These are phyloP conservation scores for Thermomyces lanuginosus DNA, from an alignment of 2,329 filamentous ascomycete genomes.

Conservation along the genomic window DNA sequence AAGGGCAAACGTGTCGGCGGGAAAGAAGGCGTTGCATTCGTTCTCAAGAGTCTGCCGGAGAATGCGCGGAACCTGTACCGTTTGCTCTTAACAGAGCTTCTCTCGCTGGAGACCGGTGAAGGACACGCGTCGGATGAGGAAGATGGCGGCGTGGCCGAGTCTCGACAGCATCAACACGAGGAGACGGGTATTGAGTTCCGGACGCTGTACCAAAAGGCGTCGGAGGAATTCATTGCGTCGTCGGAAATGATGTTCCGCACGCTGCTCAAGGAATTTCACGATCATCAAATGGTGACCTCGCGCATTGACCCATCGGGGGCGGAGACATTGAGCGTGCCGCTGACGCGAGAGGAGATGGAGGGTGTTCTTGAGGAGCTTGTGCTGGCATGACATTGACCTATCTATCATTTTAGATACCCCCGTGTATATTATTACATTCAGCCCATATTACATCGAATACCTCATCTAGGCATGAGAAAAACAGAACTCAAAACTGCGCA, in stretches of 20 bases:
- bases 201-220: conserved; percentile 83
- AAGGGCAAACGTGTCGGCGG: conserved; percentile 67
- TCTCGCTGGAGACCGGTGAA: conserved; percentile 40
- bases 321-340: conserved; percentile 71
- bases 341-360: conserved; percentile 77
- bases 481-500: conserved; percentile 20
- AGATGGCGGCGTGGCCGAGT: too few relatives aligned
- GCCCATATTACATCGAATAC: conserved; percentile 5
- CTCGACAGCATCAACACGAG: conserved; percentile 11
- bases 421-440: conserved; percentile 13
- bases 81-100: conserved; percentile 67
- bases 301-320: conserved; percentile 71
- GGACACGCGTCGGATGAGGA: conserved; percentile 38
- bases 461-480: not conserved
- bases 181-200: conserved; percentile 68
- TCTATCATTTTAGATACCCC: not conserved
- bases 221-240: conserved; percentile 92
- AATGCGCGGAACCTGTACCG: conserved; percentile 81
- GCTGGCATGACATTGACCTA: conserved; percentile 7
- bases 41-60: conserved; percentile 75
- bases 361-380: conserved; percentile 64
- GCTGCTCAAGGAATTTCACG: conserved; percentile 89
- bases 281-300: conserved; percentile 92
- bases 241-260: conserved; percentile 93
- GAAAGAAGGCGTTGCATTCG: conserved; percentile 80